Evolutionary conservation across 148 eudicot species (phyloP), one percentile per base, ranked within the genome.

Genomic region (Amaranthus hypochondriacus): DNA sequence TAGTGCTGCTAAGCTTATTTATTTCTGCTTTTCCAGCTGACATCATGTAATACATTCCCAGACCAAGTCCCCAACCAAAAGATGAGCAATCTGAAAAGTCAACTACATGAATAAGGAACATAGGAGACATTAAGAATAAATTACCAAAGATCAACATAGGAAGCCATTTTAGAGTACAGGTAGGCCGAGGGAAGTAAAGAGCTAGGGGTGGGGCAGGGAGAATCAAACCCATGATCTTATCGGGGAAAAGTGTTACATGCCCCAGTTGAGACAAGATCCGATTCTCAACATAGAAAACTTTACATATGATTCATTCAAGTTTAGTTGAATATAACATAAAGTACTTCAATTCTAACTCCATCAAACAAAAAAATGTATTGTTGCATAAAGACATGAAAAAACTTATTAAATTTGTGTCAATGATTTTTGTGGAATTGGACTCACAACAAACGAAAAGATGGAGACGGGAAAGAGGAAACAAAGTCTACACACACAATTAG

Each of bases 41-140:
- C 91, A 91, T 86, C 93, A 89, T 91, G 80, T 77, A 91, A 83
- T 84, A 83, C 44, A 91, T 80, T 64, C 96, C 93, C 75, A 88
- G 77, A 50, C 93, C 87, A 68, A 89, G 80, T 69, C 91, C 91
- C 80, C 81, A 86, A 69, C 82, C 81, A 75, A 84, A 83, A 52
- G 74, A 68, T 52, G 93, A 76, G 56, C 78, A 74, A 15, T 76
- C 97, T 91, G 81, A 11, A 70, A 72, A 56, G 52, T 9, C 14
- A 9, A 57, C 44, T 5, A 66, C 9, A 43, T 0, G 62, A 39
- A 18, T 8, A 56, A 68, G 28, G 12, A 51, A 6, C 6, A 55
- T 12, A 51, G n/a, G 39, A 8, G 10, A 71, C 3, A 8, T 4
- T 54, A 13, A 9, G 9, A 7, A 54, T 9, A 10, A 54, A 54